phyloP scores from a whole-genome alignment of 768 basidiomycete genomes.

The Naganishia vishniacii region DNA sequence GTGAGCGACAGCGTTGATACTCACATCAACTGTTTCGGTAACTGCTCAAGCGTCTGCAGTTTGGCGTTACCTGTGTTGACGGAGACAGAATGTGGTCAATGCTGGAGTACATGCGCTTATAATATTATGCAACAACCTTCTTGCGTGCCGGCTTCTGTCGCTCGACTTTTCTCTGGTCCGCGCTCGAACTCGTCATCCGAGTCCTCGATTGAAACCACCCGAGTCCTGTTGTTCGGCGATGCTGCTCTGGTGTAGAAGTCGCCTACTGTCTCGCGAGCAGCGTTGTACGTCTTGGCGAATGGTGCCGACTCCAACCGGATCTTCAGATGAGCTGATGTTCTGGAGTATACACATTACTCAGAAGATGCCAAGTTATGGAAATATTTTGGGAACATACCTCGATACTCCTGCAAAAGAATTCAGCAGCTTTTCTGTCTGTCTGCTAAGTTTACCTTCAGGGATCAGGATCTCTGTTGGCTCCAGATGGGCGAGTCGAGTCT shows the following conservation, averaged over 20 bases:
- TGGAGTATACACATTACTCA: not conserved
- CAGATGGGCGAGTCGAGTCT: conserved; percentile 83
- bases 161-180: too few relatives aligned
- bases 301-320: conserved; percentile 7
- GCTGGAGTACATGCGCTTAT: too few relatives aligned
- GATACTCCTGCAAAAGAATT: conserved; percentile 17
- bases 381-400: too few relatives aligned
- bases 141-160: not conserved
- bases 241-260: not conserved
- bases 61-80: conserved; percentile 2
- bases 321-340: conserved; percentile 23
- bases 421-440: conserved; percentile 69
- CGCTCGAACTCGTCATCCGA: conserved; percentile 10
- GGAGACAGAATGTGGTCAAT: too few relatives aligned
- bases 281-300: not conserved
- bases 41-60: not conserved
- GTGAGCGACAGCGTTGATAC: too few relatives aligned
- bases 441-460: conserved; percentile 58
- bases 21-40: conserved; percentile 15
- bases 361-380: too few relatives aligned
- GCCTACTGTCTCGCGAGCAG: not conserved
- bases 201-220: not conserved
- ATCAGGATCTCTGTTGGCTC: conserved; percentile 76
- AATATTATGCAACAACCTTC: conserved; percentile 1
- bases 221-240: not conserved